phyloP scores from a whole-genome alignment of 202 grass and related monocot genomes.

The Eragrostis tef region DNA sequence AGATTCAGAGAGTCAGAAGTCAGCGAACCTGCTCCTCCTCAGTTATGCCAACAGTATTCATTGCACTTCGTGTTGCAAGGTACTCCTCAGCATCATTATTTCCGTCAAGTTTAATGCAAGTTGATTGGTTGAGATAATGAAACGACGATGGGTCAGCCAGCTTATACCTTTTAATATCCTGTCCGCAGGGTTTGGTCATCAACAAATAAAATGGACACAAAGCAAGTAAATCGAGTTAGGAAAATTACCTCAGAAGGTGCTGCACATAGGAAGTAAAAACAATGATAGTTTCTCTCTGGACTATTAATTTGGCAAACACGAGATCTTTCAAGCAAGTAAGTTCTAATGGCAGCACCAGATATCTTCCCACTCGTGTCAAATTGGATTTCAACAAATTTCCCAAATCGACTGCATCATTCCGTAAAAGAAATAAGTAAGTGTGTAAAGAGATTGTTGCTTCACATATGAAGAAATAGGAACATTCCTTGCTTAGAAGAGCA shows the following conservation, averaged over 20 bases:
- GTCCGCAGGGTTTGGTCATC: constrained; percentile 22
- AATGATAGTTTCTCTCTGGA: constrained; percentile 98
- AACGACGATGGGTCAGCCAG: constrained; percentile 63
- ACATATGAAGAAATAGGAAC: constrained; percentile 16
- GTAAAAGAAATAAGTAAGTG: constrained; percentile 29
- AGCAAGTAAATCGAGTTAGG: constrained; percentile 23
- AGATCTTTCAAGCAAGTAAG: constrained; percentile 98
- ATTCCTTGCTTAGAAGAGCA: constrained; percentile 36
- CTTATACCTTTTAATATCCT: constrained; percentile 82
- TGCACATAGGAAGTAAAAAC: constrained; percentile 96
- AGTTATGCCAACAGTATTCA: constrained; percentile 86
- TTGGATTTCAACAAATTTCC: constrained; percentile 98
- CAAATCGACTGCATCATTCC: constrained; percentile 82
- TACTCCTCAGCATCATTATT: constrained; percentile 82
- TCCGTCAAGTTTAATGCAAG: constrained; percentile 73
- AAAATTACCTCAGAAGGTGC: constrained; percentile 77
- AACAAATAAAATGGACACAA: constrained; percentile 31
- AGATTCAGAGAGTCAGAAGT: neutral
- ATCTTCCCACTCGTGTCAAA: constrained; percentile 91
- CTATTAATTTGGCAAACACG: constrained; percentile 91
- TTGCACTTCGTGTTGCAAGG: constrained; percentile 78
- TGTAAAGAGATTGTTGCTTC: constrained; percentile 13
- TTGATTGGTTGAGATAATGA: constrained; percentile 91
- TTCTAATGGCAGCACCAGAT: constrained; percentile 96
- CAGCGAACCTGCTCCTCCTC: constrained; percentile 70